Evolutionary conservation across 2,329 filamentous ascomycete species (phyloP).

Genomic region (Stemphylium lycopersici): DNA sequence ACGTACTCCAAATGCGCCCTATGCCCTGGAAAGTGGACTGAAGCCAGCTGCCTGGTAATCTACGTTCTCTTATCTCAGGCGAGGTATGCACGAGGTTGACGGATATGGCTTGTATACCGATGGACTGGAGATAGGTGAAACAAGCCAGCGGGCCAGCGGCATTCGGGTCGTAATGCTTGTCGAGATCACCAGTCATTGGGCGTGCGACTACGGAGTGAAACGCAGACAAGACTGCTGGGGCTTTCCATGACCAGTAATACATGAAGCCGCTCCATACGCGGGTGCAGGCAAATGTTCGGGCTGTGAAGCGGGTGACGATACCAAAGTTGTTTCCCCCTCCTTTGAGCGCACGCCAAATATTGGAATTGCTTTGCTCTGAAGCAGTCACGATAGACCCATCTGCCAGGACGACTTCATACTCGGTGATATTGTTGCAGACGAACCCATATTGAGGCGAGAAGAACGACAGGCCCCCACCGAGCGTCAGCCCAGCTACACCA

Average conservation of each 20-base stretch:
- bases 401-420: slow-evolving; percentile 48
- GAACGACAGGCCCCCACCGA: slow-evolving; percentile 48
- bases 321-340: slow-evolving; percentile 48
- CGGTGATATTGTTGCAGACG: slow-evolving; percentile 41
- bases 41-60: slow-evolving; percentile 42
- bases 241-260: slow-evolving; percentile 20
- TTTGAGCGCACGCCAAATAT: slow-evolving; percentile 44
- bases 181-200: slow-evolving; percentile 1
- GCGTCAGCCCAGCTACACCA: slow-evolving; percentile 40
- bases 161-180: slow-evolving; percentile 44
- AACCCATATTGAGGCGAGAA: slow-evolving; percentile 40
- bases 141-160: slow-evolving; percentile 60
- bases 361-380: slow-evolving; percentile 28
- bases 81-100: slow-evolving; percentile 53
- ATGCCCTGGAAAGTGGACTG: slow-evolving; percentile 38
- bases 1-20: slow-evolving; percentile 47
- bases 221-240: slow-evolving; percentile 11
- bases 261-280: slow-evolving; percentile 46
- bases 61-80: slow-evolving; percentile 21
- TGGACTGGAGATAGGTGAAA: slow-evolving; percentile 64
- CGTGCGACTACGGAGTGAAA: slow-evolving; percentile 17
- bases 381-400: slow-evolving; percentile 42
- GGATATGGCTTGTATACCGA: slow-evolving; percentile 56
- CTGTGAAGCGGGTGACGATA: slow-evolving; percentile 42
- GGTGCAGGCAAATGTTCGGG: slow-evolving; percentile 19